Conservation (phyloP, 202 grass and related monocot genomes). For the Saccharum hybrid region DNA sequence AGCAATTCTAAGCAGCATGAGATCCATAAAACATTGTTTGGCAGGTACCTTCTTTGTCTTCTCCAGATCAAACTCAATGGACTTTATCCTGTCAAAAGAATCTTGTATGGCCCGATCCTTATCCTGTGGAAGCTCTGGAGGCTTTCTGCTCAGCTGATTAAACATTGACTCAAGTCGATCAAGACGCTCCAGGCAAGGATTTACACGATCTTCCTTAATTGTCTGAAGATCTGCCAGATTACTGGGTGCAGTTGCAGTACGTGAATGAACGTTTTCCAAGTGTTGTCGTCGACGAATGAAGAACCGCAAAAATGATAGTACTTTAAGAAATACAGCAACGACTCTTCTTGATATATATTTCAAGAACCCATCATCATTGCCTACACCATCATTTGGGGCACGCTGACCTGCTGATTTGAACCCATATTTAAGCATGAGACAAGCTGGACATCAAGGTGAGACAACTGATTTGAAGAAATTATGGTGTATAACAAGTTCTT, state of each 20-base stretch:
- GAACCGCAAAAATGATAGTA: constrained; percentile 61
- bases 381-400: constrained; percentile 16
- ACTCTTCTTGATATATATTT: constrained; percentile 64
- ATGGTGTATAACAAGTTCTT: not conserved
- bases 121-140: constrained; percentile 68
- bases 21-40: constrained; percentile 15
- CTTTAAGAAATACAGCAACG: constrained; percentile 62
- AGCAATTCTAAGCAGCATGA: constrained; percentile 30
- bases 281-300: constrained; percentile 44
- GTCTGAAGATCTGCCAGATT: constrained; percentile 48
- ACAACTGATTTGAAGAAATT: constrained; percentile 39
- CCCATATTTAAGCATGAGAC: constrained; percentile 45
- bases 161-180: constrained; percentile 68
- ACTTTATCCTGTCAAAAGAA: constrained; percentile 84
- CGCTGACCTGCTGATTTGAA: constrained; percentile 53
- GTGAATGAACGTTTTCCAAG: constrained; percentile 52
- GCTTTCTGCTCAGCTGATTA: constrained; percentile 72
- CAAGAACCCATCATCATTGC: constrained; percentile 52
- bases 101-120: constrained; percentile 73
- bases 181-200: constrained; percentile 69
- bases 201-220: constrained; percentile 61
- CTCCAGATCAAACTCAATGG: constrained; percentile 79
- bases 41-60: constrained; percentile 91
- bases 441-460: constrained; percentile 3
- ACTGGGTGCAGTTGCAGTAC: constrained; percentile 33